Conservation (phyloP, 345 rosid genomes). For the Eucalyptus grandis region DNA sequence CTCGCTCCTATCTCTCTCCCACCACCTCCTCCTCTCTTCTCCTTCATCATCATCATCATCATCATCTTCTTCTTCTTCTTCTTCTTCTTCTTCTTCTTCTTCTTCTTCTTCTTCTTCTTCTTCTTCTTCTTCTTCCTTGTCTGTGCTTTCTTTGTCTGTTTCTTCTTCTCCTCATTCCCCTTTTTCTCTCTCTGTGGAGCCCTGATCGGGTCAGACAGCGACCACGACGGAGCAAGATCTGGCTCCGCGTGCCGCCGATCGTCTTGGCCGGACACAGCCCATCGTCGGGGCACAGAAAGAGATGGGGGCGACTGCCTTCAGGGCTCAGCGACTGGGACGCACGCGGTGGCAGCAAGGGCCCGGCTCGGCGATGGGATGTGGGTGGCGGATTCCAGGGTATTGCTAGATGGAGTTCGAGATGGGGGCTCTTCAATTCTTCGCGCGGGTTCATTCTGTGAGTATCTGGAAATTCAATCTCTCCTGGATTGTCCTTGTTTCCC, state of each 20-base stretch:
- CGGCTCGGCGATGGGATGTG: background rate
- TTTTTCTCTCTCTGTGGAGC: background rate
- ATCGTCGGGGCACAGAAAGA: background rate
- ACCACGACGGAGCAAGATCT: background rate
- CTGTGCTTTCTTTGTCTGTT: background rate
- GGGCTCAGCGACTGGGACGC: background rate
- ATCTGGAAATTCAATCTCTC: background rate
- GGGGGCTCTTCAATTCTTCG: background rate
- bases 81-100: too few relatives aligned
- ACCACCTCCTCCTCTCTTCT: too few relatives aligned
- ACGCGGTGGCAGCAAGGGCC: background rate
- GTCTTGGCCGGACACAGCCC: background rate
- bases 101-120: background rate
- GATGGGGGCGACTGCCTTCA: background rate
- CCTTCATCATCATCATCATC: too few relatives aligned
- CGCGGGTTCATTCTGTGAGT: background rate
- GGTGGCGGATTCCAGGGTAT: background rate
- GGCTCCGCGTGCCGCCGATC: background rate
- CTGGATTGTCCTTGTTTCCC: background rate
- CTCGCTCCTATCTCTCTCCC: background rate
- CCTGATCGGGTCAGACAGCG: background rate
- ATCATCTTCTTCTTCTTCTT: too few relatives aligned
- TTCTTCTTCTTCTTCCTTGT: background rate
- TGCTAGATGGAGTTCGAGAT: background rate
- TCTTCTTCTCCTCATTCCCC: background rate